Percentiles rank a stretch among this genome's conserved stretches.
phyloP scores from a whole-genome alignment of 164 flowering plant genomes.

The Liriodendron chinense region DNA sequence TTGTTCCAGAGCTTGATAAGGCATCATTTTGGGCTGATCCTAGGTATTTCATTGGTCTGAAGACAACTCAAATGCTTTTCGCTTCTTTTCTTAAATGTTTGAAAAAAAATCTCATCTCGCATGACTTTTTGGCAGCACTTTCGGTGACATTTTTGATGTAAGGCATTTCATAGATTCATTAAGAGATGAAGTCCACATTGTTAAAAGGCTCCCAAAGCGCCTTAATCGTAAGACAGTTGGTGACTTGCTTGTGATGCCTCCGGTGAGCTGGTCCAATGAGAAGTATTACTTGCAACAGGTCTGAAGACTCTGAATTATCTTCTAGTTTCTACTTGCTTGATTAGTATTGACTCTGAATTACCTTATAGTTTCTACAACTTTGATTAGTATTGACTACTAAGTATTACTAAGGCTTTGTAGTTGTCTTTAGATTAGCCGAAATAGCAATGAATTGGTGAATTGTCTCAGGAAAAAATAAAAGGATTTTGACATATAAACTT shows the following conservation, averaged over 20 bases:
- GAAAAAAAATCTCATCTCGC: conserved; percentile 5
- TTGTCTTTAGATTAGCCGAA: neutral
- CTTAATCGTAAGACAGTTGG: conserved; percentile 44
- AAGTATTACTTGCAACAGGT: conserved; percentile 90
- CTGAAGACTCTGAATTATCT: conserved; percentile 10
- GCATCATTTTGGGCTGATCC: conserved; percentile 97
- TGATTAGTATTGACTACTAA: neutral
- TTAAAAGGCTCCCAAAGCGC: conserved; percentile 79
- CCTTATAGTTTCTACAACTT: neutral
- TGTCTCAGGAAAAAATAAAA: neutral
- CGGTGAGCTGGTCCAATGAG: conserved; percentile 97
- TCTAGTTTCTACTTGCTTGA: neutral
- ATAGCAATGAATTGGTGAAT: neutral
- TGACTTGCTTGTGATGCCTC: conserved; percentile 65
- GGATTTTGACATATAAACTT: too few relatives aligned
- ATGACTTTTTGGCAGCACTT: conserved; percentile 54
- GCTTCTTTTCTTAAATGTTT: neutral
- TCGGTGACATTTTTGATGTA: conserved; percentile 87
- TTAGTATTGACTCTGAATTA: neutral
- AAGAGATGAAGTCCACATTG: conserved; percentile 82
- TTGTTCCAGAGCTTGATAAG: conserved; percentile 96
- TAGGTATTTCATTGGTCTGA: conserved; percentile 45
- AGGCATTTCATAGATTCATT: conserved; percentile 81
- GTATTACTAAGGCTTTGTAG: neutral
- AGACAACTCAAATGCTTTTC: neutral